Evolutionary conservation across 202 grass and related monocot genomes (phyloP).

Genomic region (Setaria italica): DNA sequence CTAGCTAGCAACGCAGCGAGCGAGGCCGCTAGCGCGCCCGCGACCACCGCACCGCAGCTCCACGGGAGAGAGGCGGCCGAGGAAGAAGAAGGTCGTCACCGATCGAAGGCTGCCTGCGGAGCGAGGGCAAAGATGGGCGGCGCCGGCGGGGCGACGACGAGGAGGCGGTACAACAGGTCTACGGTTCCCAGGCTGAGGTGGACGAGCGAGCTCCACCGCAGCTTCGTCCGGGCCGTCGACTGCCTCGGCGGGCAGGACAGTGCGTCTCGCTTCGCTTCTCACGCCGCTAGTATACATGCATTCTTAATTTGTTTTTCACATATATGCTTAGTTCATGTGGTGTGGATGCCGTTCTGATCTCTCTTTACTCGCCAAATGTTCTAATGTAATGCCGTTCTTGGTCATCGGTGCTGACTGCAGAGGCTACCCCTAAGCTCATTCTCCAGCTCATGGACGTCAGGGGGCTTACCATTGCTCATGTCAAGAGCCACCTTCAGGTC

Average conservation of each 20-base stretch:
- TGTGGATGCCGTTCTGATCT: neutral
- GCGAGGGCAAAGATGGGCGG: neutral
- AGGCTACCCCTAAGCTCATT: conserved; percentile 74
- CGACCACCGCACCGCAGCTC: neutral
- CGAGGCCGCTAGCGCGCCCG: neutral
- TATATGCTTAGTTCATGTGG: neutral
- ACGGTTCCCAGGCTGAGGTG: conserved; percentile 74
- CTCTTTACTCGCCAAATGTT: neutral
- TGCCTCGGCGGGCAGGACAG: conserved; percentile 81
- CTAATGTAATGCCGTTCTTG: neutral
- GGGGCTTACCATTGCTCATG: conserved; percentile 77
- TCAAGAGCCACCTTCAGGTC: conserved; percentile 89
- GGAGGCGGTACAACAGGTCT: conserved; percentile 83
- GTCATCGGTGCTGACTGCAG: conserved; percentile 33
- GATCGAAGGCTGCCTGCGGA: neutral
- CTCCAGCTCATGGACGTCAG: conserved; percentile 67
- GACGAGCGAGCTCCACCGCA: conserved; percentile 83
- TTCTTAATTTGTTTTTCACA: neutral
- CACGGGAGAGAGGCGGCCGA: neutral
- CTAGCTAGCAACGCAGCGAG: neutral
- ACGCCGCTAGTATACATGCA: neutral
- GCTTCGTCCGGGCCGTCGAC: conserved; percentile 78
- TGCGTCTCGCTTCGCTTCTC: conserved; percentile 33
- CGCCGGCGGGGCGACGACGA: conserved; percentile 44
- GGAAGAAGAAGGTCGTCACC: neutral